A percentile compares a stretch with the other conserved stretches of the same genome.
Conservation (phyloP, 495 filamentous ascomycete species). For the Aspergillus hancockii region DNA sequence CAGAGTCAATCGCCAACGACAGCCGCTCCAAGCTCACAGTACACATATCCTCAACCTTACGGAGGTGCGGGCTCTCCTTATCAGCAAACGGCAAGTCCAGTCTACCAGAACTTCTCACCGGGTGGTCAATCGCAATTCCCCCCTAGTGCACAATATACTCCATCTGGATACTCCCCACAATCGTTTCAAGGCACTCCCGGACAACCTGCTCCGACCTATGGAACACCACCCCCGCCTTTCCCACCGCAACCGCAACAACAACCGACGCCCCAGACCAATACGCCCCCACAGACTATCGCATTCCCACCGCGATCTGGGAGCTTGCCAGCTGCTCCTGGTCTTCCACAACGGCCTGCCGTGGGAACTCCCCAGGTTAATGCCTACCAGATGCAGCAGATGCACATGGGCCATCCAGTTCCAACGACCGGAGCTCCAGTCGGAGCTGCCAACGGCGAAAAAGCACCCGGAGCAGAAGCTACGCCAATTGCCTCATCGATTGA, state of each 20-base stretch:
- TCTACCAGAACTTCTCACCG: conserved; percentile 40
- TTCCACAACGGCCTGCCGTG: conserved; percentile 66
- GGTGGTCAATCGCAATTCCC: conserved; percentile 35
- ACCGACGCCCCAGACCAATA: conserved; percentile 40
- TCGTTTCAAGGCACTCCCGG: conserved; percentile 35
- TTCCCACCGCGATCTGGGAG: conserved; percentile 51
- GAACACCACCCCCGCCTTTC: conserved; percentile 34
- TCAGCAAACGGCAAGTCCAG: conserved; percentile 45
- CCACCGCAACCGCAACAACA: conserved; percentile 37
- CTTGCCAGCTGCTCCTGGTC: conserved; percentile 55
- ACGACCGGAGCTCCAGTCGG: conserved; percentile 27
- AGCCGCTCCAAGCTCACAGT: conserved; percentile 28
- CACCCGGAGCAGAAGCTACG: conserved; percentile 23
- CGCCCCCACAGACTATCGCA: conserved; percentile 38
- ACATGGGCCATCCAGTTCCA: conserved; percentile 54
- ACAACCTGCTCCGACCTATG: conserved; percentile 28
- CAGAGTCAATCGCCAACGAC: conserved; percentile 34
- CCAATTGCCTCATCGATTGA: conserved; percentile 57
- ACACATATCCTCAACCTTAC: conserved; percentile 42
- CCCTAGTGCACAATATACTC: conserved; percentile 33
- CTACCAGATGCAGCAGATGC: conserved; percentile 64
- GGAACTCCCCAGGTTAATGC: conserved; percentile 56
- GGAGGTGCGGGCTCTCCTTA: conserved; percentile 39
- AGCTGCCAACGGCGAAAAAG: conserved; percentile 41
- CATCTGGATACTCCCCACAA: conserved; percentile 46